Evolutionary conservation across 345 rosid species (phyloP), one percentile per base, ranked within the genome.

Genomic region (Erodium maritimum): DNA sequence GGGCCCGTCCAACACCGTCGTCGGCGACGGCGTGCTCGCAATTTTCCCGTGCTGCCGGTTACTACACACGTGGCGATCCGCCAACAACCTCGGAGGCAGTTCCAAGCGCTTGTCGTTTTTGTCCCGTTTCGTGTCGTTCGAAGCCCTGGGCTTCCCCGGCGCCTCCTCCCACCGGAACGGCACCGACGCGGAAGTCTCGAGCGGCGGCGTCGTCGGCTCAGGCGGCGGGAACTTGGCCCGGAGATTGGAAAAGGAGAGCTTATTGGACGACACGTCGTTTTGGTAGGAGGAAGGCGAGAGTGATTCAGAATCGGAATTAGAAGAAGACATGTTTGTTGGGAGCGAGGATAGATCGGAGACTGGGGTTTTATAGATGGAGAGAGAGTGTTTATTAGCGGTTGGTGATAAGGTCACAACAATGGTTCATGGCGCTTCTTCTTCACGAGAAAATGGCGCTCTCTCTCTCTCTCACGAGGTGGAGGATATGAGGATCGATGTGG

Each of bases 101-200:
- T 52, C 55, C 22, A 52, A 13, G 55, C 55, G n/a, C 55, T 17
- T 20, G 55, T 18, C 20, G 21, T 52, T 52, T 20, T 1, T n/a
- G 19, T 18, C 17, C 17, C 5, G 55, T 5, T 5, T 17, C 21
- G 21, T 3, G 55, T 20, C 20, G 20, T 18, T n/a, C 4, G 19
- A 20, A 4, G 55, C 19, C 20, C 55, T 52, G 21, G 55, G 55
- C 22, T 18, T 11, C 10, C 55, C 55, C 10, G 55, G 55, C 21
- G 55, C 55, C 21, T 52, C 55, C 55, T 52, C 55, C 55, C 55
- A 52, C 21, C 22, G 55, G 22, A 52, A 52, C 12, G 55, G 55
- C 10, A 52, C 55, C 12, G 55, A 17, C 17, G 55, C 55, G 0
- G 55, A 52, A 21, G 55, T 18, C 12, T 52, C 17, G 19, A 52